Evolutionary conservation across 1,139 yeast species (phyloP), one percentile per base, ranked within the genome.

Genomic region (Saccharomyces hybrid): DNA sequence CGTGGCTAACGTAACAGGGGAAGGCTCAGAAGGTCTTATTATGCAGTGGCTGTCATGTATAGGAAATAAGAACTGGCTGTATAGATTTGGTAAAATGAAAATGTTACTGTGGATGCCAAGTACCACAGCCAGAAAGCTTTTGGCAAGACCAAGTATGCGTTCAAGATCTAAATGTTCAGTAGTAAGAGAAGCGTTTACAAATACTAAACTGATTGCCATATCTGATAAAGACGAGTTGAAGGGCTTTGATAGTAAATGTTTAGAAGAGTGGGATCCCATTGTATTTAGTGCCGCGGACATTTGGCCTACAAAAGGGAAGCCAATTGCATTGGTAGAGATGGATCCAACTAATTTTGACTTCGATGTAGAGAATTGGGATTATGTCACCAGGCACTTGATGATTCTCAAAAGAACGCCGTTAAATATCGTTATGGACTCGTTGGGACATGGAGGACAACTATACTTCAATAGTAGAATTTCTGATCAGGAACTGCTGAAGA

Each of bases 401-500:
- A 77, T 83, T 49, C 72, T 79, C 48, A 74, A 79, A 16, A 75
- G 77, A 3, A 75, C 76, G 25, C 78, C 80, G 1, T 65, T 89
- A 5, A 48, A 56, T 3, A 82, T 81, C 4, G 75, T 79, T 1
- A 62, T 87, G 2, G 73, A 75, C 13, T 75, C 79, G 16, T 70
- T 91, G n/a, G 96, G 96, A 0, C 91, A 96, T 0, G 97, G 97
- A 0, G 96, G 95, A 0, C 78, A 72, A 5, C 86, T 82, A 13
- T 83, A 84, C 58, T 76, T 83, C 54, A 72, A 73, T 1, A 67
- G 71, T 13, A 66, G 78, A 6, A 57, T 78, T 0, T 64, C 70
- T 1, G 74, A 78, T 2, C 52, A 58, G 7, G 70, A 68, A 0
- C 55, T 84, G 2, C 62, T 81, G 54, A 66, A 77, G 9, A 79